Evolutionary conservation across 345 rosid genomes (phyloP), one percentile per base, ranked within the genome.

Genomic region (Salix viminalis): DNA sequence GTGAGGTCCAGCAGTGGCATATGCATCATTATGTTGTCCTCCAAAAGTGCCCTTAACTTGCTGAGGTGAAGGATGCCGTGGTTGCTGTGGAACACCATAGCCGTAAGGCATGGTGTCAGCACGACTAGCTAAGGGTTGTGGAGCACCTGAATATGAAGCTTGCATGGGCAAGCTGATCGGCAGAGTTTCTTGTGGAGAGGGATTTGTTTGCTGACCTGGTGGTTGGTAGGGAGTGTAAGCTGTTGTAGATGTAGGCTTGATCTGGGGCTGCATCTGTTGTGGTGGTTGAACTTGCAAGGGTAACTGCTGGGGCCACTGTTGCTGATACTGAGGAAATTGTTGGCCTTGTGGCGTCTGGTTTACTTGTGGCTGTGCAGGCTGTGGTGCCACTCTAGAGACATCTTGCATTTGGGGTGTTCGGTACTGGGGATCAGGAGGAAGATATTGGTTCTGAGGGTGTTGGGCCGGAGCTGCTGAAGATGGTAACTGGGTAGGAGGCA

Each of bases 121-220:
- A 67, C 87, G 91, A 84, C 84, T 85, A 26, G 98, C 71, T 54
- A 84, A 86, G 54, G 92, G 79, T 70, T 84, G 97, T 32, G 98
- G 92, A 84, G 88, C 84, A 61, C 91, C 92, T 56, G 97, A 72
- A 83, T 86, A 96, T 26, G 92, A 76, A 62, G 88, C 72, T 75
- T 90, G 98, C 94, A 92, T 88, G 14, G 91, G 91, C 86, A 88
- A 73, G 84, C 87, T 94, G 80, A 81, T 89, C 30, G 96, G 89
- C 50, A 86, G 75, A 7, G 87, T 64, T 77, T 92, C 97, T 60
- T 86, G 86, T 7, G 85, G 92, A 79, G 96, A 21, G 19, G 87
- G 82, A 82, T 86, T 89, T 80, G 89, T 64, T 52, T 90, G 85
- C 81, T 91, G 97, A 42, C 87, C 77, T 5, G 88, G 71, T 28